Percentiles rank a stretch among this genome's conserved stretches.
phyloP scores from a whole-genome alignment of 768 basidiomycete species.

The Pseudohyphozyma bogoriensis region DNA sequence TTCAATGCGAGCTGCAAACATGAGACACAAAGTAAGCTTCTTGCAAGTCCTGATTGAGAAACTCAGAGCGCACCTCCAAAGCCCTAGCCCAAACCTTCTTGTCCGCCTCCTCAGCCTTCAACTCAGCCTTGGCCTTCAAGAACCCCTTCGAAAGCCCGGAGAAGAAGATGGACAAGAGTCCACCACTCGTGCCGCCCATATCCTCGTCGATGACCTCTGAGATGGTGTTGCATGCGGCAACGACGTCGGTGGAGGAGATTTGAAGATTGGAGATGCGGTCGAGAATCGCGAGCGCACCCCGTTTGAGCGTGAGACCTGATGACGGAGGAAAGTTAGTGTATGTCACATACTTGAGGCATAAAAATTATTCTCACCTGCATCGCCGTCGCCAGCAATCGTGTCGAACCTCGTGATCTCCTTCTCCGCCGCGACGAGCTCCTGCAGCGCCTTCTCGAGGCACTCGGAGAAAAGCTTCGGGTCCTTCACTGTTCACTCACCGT shows the following conservation, averaged over 20 bases:
- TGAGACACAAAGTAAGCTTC: neutral
- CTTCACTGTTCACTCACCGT: too few species aligned
- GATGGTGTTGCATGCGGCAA: constrained; percentile 24
- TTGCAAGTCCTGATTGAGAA: neutral
- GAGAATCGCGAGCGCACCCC: constrained; percentile 43
- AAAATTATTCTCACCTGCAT: constrained; percentile 40
- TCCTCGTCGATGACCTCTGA: constrained; percentile 31
- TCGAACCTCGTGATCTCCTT: constrained; percentile 87
- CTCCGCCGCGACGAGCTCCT: constrained; percentile 63
- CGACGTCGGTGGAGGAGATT: constrained; percentile 23
- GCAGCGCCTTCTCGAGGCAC: constrained; percentile 37
- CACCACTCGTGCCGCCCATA: constrained; percentile 33
- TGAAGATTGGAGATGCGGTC: constrained; percentile 12
- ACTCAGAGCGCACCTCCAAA: constrained; percentile 14
- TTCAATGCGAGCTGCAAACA: constrained; percentile 24
- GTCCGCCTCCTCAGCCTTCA: constrained; percentile 6
- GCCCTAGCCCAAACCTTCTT: constrained; percentile 27
- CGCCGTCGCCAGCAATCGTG: constrained; percentile 81
- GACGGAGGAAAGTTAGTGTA: neutral
- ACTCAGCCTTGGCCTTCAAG: constrained; percentile 16
- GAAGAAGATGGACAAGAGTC: constrained; percentile 32
- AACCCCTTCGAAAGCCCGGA: constrained; percentile 32
- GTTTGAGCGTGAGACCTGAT: constrained; percentile 48
- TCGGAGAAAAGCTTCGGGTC: constrained; percentile 28
- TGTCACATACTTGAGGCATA: too few species aligned